Evolutionary conservation across 768 basidiomycete genomes (phyloP), one percentile per base, ranked within the genome.

Genomic region (Termitomyces sp.): DNA sequence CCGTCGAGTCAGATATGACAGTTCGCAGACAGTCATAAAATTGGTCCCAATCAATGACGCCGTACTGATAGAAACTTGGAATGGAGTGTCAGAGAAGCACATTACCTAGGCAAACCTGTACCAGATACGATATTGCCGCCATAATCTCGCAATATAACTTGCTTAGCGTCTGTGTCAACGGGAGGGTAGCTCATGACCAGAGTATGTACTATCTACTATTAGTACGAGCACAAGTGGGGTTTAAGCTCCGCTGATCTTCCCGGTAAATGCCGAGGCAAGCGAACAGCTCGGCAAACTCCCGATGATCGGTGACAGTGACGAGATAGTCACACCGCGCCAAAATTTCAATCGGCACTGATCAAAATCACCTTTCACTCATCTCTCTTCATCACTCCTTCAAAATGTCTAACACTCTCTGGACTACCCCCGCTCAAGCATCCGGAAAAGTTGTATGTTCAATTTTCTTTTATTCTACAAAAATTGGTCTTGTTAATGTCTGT

Each of bases 341-440:
- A 50, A 49, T 39, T 41, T 54, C 47, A 33, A 33, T 39, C 38
- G 36, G 16, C 43, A 12, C 10, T 36, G 44, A 49, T 48, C 41
- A 40, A 11, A 22, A 41, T 53, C 52, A 1, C 38, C 27, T 18
- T 59, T 56, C 45, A 54, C 51, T 57, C 62, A 60, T 56, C 56
- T 52, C 63, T 59, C 65, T 56, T 58, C 64, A 42, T 56, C 63
- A 32, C 57, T 61, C 56, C 71, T 75, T 12, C 32, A 53, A 73
- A 77, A 72, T 79, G 55, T 77, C 85, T 50, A 71, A 75, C 57
- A 90, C 84, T 57, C 77, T 91, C 54, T 89, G 79, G 75, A 79
- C 82, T 7, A 63, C 64, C 32, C 72, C 76, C 5, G 22, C 22
- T 15, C 76, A 82, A 61, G 57, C 60, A 50, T 66, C 70, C 52